Evolutionary conservation across 441 rosid species (phyloP).

Genomic region (Theobroma grandiflorum): DNA sequence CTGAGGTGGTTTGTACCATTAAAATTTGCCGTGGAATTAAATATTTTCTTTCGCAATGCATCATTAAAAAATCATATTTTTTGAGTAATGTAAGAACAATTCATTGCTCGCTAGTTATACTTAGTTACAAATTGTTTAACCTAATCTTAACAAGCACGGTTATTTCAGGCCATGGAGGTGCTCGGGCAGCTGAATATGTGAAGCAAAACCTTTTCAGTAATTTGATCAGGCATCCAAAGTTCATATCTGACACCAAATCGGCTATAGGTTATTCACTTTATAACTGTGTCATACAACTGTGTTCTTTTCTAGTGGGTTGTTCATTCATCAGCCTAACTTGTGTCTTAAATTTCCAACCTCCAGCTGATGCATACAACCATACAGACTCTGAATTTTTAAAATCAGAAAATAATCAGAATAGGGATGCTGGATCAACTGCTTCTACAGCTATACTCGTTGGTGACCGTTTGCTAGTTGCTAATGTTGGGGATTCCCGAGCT

Average conservation of each 20-base stretch:
- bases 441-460: conserved; percentile 98
- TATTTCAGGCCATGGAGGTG: conserved; percentile 98
- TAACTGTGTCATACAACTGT: conserved; percentile 19
- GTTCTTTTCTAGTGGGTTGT: not conserved
- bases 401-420: conserved; percentile 84
- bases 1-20: conserved; percentile 19
- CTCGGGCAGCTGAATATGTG: conserved; percentile 98
- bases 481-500: conserved; percentile 99
- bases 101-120: conserved; percentile 3
- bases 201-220: conserved; percentile 94
- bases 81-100: conserved; percentile 6
- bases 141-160: conserved; percentile 4
- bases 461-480: conserved; percentile 94
- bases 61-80: not conserved
- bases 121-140: not conserved
- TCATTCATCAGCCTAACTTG: conserved; percentile 27
- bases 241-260: conserved; percentile 88
- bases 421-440: conserved; percentile 99
- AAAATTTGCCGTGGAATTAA: conserved; percentile 19
- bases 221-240: conserved; percentile 95
- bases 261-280: conserved; percentile 75
- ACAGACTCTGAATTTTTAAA: conserved; percentile 94
- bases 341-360: conserved; percentile 23
- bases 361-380: conserved; percentile 94
- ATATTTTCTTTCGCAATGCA: conserved; percentile 18